Base-by-base conservation (phyloP, 1,284 basidiomycete genomes). In the Puccinia coronata region DNA sequence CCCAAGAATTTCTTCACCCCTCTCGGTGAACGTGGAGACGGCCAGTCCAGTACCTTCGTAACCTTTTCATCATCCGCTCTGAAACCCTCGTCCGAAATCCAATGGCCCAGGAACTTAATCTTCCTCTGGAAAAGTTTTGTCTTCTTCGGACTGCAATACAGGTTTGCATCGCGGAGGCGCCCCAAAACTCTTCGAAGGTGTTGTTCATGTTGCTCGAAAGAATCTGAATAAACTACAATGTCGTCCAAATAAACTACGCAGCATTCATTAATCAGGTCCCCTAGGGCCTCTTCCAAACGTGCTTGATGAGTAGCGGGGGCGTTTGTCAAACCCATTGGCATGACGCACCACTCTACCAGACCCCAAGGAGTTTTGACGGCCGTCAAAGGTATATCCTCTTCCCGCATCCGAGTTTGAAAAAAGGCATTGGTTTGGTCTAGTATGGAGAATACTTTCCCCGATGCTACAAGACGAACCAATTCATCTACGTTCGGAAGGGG, bases 181-280 rank as follows among this genome's bases (percentile, higher is more conserved):
- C 23, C 59, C 59, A 61, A 20, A 61, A 61, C 59, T 23, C 3
- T 1, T 9, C 59, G 25, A 14, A 61, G 11, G n/a, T 61, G 59
- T 31, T 28, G 25, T 28, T 61, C 34, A 8, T 89, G 88, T 75
- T 89, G 86, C 12, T 86, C 86, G 0, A 87, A 20, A 0, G 83
- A 82, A 0, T 87, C 0, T 0, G 87, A 88, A 86, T 86, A 89
- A 61, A 89, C 88, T 43, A 89, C 84, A 65, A 89, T 88, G 75
- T 89, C 85, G 81, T 89, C 87, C 0, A 89, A 82, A 80, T 88
- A 89, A 0, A 88, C 86, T 80, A 88, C 85, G 82, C 86, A 87
- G 73, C 87, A 85, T 0, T 84, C 84, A 9, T 88, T 87, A 41
- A 89, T 84, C 69, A 84, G 83, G 0, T 82, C 80, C 18, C 71